Evolutionary conservation across 257 asterid genomes (phyloP).

Genomic region (Parsonsia alboflavescens): DNA sequence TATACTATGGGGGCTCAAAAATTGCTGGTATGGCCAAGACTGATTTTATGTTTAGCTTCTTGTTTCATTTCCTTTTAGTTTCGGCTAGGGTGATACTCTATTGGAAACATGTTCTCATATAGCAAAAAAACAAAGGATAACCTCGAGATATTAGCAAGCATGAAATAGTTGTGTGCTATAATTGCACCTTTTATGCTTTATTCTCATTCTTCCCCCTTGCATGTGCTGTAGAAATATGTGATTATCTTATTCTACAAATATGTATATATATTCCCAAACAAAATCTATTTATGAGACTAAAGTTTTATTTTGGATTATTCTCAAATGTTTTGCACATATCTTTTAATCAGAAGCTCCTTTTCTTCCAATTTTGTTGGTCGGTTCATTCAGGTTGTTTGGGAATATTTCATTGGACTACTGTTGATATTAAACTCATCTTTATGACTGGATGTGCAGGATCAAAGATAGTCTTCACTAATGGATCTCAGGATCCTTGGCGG

Average conservation of each 20-base stretch:
- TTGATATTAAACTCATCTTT: background rate
- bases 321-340: background rate
- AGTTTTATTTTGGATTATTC: background rate
- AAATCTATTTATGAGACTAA: no score
- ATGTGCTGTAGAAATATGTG: background rate
- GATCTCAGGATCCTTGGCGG: constrained; percentile 99
- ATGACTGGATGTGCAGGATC: constrained; percentile 55
- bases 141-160: background rate
- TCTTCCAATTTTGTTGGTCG: background rate
- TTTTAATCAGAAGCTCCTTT: background rate
- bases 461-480: constrained; percentile 79
- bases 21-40: constrained; percentile 59
- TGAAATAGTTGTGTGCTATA: background rate
- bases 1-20: constrained; percentile 82
- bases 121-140: background rate
- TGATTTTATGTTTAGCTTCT: constrained; percentile 1
- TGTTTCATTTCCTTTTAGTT: background rate
- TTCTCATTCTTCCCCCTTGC: background rate
- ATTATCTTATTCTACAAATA: no score
- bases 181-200: background rate
- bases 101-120: background rate
- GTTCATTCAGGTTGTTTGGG: background rate
- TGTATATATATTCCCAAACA: background rate
- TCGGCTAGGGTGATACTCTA: background rate
- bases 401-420: background rate